Percentiles rank a stretch among this genome's conserved stretches.
Evolutionary conservation across 257 asterid species (phyloP).

Genomic region (Verbascum thapsus): DNA sequence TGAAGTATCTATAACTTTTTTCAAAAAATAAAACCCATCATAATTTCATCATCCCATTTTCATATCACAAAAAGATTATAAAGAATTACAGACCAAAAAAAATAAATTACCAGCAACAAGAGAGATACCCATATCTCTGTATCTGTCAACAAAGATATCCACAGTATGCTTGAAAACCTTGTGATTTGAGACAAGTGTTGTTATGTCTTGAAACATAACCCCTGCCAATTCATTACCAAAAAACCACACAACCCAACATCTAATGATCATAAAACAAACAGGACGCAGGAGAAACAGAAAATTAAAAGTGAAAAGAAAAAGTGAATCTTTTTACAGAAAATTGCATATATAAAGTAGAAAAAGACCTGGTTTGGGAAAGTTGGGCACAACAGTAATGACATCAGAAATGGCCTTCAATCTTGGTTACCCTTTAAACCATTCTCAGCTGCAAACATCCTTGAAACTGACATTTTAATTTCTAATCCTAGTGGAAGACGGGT

Average conservation of each 20-base stretch:
- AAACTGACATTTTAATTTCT: not conserved
- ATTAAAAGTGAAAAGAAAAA: not conserved
- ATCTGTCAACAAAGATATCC: constrained; percentile 87
- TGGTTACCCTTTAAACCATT: constrained; percentile 90
- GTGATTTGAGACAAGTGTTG: constrained; percentile 78
- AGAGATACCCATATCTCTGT: constrained; percentile 77
- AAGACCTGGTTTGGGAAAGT: constrained; percentile 89
- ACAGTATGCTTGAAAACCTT: constrained; percentile 75
- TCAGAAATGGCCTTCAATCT: constrained; percentile 86
- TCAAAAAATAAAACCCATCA: not conserved
- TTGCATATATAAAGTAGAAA: not conserved
- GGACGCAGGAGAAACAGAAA: not conserved
- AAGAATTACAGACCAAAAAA: not conserved
- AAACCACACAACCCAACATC: too few species aligned
- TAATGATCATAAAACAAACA: not conserved
- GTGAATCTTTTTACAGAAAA: not conserved
- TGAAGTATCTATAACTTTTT: not conserved
- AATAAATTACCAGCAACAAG: constrained; percentile 83
- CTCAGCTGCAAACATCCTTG: constrained; percentile 86
- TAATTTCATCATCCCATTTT: constrained; percentile 22
- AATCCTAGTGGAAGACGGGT: too few species aligned
- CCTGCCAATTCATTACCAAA: too few species aligned
- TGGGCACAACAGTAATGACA: constrained; percentile 82
- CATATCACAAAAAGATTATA: constrained; percentile 7
- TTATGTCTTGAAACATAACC: constrained; percentile 92